Conservation (phyloP, 2,329 filamentous ascomycete genomes). For the Lecanicillium sp. region DNA sequence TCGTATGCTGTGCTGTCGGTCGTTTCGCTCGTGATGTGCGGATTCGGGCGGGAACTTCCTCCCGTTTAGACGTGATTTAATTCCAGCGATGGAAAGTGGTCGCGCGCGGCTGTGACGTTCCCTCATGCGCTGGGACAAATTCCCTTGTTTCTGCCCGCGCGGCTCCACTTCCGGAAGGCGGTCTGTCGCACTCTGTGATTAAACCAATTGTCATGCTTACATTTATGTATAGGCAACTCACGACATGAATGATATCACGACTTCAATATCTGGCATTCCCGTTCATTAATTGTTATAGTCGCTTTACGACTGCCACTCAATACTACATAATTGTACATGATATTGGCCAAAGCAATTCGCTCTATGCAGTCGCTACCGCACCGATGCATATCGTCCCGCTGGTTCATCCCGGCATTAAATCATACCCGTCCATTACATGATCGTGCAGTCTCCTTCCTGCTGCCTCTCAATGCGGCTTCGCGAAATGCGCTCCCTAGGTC, state of each 20-base stretch:
- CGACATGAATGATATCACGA: neutral
- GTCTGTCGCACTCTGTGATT: slow-evolving; percentile 1
- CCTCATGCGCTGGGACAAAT: neutral
- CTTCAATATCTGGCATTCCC: neutral
- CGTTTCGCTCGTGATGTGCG: neutral
- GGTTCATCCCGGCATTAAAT: neutral
- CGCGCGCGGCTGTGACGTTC: neutral
- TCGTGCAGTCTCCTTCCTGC: slow-evolving; percentile 79
- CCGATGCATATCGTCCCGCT: neutral
- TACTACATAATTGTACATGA: slow-evolving; percentile 5
- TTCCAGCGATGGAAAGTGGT: neutral
- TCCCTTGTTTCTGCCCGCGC: neutral
- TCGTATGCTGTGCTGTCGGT: neutral
- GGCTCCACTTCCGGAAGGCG: slow-evolving; percentile 6
- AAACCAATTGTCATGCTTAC: no score
- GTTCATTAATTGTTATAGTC: no score
- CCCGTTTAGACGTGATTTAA: no score
- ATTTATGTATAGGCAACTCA: neutral
- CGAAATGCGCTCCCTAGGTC: slow-evolving; percentile 71
- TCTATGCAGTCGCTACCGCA: slow-evolving; percentile 1
- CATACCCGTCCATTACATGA: no score
- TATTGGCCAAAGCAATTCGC: slow-evolving; percentile 3
- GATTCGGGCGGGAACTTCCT: no score
- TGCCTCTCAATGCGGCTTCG: slow-evolving; percentile 76
- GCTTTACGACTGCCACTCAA: no score